phyloP scores from a whole-genome alignment of 2,329 filamentous ascomycete species.

The Scedosporium apiospermum region DNA sequence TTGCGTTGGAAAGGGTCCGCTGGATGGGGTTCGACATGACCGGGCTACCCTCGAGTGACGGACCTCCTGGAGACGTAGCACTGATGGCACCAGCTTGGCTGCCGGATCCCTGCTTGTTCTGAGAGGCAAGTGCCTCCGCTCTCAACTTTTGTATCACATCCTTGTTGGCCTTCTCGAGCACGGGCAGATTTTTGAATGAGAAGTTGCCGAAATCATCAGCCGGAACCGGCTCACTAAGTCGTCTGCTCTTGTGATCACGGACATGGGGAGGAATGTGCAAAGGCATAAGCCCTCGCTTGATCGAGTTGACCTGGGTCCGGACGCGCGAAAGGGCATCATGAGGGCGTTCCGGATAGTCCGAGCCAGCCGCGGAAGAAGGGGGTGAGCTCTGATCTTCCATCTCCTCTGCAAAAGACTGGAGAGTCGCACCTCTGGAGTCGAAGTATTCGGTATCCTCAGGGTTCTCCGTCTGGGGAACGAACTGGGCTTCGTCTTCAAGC shows the following conservation, averaged over 20 bases:
- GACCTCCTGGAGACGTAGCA: slow-evolving; percentile 46
- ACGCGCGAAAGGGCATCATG: slow-evolving; percentile 91
- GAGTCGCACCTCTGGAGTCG: slow-evolving; percentile 78
- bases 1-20: slow-evolving; percentile 73
- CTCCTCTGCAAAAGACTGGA: slow-evolving; percentile 88
- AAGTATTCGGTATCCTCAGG: slow-evolving; percentile 98
- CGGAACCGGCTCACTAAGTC: slow-evolving; percentile 81
- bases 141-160: slow-evolving; percentile 95
- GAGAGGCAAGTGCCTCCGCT: slow-evolving; percentile 71
- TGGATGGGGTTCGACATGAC: slow-evolving; percentile 72
- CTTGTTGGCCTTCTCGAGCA: slow-evolving; percentile 96
- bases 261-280: slow-evolving; percentile 95
- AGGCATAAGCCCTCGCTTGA: slow-evolving; percentile 89
- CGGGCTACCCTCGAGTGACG: slow-evolving; percentile 76
- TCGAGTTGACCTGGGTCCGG: slow-evolving; percentile 71
- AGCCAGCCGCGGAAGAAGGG: slow-evolving; percentile 55
- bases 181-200: slow-evolving; percentile 92
- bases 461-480: slow-evolving; percentile 85
- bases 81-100: slow-evolving; percentile 33
- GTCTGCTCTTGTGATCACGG: slow-evolving; percentile 75
- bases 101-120: slow-evolving; percentile 39
- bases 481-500: slow-evolving; percentile 91
- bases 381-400: slow-evolving; percentile 82
- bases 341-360: slow-evolving; percentile 78
- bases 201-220: slow-evolving; percentile 95